Conservation (phyloP, 345 rosid species). For the Aquilaria sinensis region DNA sequence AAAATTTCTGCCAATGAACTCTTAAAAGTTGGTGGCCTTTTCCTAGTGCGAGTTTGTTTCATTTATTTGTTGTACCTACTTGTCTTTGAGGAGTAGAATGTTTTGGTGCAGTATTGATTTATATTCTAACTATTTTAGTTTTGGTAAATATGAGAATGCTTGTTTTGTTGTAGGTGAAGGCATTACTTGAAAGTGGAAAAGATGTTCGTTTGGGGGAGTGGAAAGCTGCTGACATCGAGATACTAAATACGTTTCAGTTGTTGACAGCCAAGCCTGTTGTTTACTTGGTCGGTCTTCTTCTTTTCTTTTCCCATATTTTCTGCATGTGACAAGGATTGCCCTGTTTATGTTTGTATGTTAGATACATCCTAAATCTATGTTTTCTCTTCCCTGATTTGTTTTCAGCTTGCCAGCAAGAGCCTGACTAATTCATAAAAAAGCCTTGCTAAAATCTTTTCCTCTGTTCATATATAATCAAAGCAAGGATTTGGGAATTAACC, state of each 20-base stretch:
- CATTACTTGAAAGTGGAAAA: constrained; percentile 77
- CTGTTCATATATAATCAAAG: too few relatives aligned
- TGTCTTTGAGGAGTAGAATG: not conserved
- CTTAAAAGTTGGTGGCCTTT: too few relatives aligned
- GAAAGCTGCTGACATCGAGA: constrained; percentile 96
- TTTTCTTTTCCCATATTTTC: not conserved
- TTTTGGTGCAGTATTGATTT: not conserved
- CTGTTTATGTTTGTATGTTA: not conserved
- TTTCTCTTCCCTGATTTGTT: not conserved
- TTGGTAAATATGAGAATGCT: constrained; percentile 6
- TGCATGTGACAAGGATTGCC: not conserved
- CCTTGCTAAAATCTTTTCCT: too few relatives aligned
- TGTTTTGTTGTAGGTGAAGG: constrained; percentile 53
- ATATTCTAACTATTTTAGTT: not conserved
- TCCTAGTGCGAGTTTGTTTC: too few relatives aligned
- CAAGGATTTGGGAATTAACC: too few relatives aligned
- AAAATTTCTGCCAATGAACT: too few relatives aligned
- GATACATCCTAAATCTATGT: not conserved
- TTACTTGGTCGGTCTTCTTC: constrained; percentile 56
- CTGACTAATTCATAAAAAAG: too few relatives aligned
- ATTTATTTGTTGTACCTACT: too few relatives aligned
- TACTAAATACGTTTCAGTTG: constrained; percentile 87
- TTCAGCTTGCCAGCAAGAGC: not conserved
- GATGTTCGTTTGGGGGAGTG: constrained; percentile 94
- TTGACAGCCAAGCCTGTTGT: constrained; percentile 97